These are phyloP conservation scores for Phyllosticta paracitricarpa DNA, from an alignment of 2,329 filamentous ascomycete species.

Conservation along the genomic window DNA sequence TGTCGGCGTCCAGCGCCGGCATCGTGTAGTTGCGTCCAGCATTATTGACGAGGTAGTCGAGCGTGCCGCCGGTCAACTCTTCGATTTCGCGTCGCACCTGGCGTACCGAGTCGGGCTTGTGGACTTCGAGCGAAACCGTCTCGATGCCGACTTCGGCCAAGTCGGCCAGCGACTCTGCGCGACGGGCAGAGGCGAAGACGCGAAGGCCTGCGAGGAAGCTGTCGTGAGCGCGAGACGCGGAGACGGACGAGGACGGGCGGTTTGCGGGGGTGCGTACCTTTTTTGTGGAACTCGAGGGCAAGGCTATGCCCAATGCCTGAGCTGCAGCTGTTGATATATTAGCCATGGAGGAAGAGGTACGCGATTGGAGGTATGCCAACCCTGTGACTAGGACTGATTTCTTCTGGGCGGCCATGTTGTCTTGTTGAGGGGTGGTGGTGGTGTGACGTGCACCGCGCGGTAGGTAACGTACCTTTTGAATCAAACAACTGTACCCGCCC, in stretches of 20 bases:
- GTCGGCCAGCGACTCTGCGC: constrained; percentile 39
- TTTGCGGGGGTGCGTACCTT: constrained; percentile 19
- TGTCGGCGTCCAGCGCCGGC: constrained; percentile 46
- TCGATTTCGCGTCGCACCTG: constrained; percentile 38
- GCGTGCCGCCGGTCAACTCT: constrained; percentile 35
- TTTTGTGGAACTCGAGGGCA: constrained; percentile 45
- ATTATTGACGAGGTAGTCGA: constrained; percentile 52
- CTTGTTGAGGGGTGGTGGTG: not conserved
- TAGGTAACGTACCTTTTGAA: no score
- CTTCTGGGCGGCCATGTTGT: constrained; percentile 6
- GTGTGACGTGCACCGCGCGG: not conserved
- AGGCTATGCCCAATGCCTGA: constrained; percentile 51
- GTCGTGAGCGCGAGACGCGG: constrained; percentile 9
- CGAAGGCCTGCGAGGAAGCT: constrained; percentile 32
- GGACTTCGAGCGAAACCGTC: constrained; percentile 45
- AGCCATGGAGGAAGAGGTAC: not conserved
- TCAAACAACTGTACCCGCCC: not conserved
- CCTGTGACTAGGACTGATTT: constrained; percentile 29
- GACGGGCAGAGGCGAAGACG: constrained; percentile 50
- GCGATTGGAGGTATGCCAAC: constrained; percentile 12
- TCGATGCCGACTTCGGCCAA: constrained; percentile 43
- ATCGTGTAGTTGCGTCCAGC: constrained; percentile 48
- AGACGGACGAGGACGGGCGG: not conserved
- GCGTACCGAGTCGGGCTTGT: constrained; percentile 39
- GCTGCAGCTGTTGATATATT: constrained; percentile 30